Evolutionary conservation across 2,329 filamentous ascomycete genomes (phyloP).

Genomic region (Pseudonectria buxi): DNA sequence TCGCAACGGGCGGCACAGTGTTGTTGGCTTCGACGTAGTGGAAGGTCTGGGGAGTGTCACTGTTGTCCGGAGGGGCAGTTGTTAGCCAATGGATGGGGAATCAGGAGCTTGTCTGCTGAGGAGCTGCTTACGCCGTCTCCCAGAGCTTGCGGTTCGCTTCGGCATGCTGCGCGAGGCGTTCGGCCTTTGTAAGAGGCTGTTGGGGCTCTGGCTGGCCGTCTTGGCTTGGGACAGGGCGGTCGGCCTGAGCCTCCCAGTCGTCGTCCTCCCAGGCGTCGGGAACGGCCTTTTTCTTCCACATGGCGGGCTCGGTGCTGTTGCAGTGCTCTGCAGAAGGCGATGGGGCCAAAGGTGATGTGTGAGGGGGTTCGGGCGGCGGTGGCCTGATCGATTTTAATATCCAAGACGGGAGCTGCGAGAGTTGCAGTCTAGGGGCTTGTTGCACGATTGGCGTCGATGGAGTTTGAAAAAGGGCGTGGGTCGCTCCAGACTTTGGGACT

Average conservation of each 20-base stretch:
- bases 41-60: constrained; percentile 67
- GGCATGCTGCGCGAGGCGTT: constrained; percentile 71
- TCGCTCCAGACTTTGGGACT: no score
- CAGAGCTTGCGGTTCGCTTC: constrained; percentile 82
- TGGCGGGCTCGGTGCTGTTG: constrained; percentile 24
- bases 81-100: constrained; percentile 1
- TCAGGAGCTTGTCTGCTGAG: background rate
- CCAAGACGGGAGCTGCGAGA: no score
- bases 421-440: no score
- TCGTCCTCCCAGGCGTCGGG: constrained; percentile 86
- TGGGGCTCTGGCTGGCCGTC: constrained; percentile 26
- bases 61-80: constrained; percentile 25
- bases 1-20: constrained; percentile 53
- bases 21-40: constrained; percentile 66
- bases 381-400: no score
- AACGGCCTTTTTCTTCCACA: constrained; percentile 40
- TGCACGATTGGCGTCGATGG: no score
- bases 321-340: background rate
- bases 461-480: no score
- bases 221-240: constrained; percentile 40
- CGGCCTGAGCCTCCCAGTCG: constrained; percentile 78
- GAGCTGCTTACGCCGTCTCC: constrained; percentile 67
- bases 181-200: constrained; percentile 58
- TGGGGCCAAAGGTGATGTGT: background rate
- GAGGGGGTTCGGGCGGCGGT: no score